A percentile compares a stretch with the other conserved stretches of the same genome.
Evolutionary conservation across 1,139 yeast genomes (phyloP).

Genomic region (Saccharomycopsis hybrid): DNA sequence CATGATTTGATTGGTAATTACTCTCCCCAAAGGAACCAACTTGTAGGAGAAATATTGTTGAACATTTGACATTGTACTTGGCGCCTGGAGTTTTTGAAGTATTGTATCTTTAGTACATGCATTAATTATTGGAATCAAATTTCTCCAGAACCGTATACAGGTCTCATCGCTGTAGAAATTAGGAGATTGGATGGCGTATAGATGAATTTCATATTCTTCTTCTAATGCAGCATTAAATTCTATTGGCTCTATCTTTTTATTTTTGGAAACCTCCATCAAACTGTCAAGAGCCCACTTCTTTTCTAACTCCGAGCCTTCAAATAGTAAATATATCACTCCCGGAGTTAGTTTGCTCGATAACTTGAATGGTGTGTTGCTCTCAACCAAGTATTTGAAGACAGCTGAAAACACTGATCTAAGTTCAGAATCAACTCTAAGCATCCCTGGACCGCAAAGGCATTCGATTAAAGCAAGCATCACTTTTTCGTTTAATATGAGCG

Average conservation of each 20-base stretch:
- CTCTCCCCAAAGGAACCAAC: constrained; percentile 39
- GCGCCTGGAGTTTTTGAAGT: constrained; percentile 35
- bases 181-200: constrained; percentile 49
- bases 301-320: constrained; percentile 45
- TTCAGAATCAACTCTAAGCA: constrained; percentile 35
- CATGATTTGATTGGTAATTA: constrained; percentile 45
- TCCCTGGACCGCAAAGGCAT: constrained; percentile 45
- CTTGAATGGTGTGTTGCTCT: constrained; percentile 26
- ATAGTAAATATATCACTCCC: constrained; percentile 45
- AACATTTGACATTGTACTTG: constrained; percentile 40
- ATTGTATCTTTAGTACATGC: constrained; percentile 38
- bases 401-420: constrained; percentile 33
- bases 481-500: constrained; percentile 17
- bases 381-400: constrained; percentile 28
- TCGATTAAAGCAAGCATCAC: constrained; percentile 35
- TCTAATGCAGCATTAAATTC: constrained; percentile 34
- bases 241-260: constrained; percentile 20
- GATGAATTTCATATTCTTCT: constrained; percentile 49
- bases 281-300: constrained; percentile 40
- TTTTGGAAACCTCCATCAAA: constrained; percentile 26
- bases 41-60: constrained; percentile 35
- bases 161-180: constrained; percentile 37
- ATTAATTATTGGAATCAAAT: constrained; percentile 36
- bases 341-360: constrained; percentile 31
- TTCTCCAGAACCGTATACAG: constrained; percentile 50